Conservation (phyloP, 1,284 basidiomycete species). For the Moniliophthora roreri region DNA sequence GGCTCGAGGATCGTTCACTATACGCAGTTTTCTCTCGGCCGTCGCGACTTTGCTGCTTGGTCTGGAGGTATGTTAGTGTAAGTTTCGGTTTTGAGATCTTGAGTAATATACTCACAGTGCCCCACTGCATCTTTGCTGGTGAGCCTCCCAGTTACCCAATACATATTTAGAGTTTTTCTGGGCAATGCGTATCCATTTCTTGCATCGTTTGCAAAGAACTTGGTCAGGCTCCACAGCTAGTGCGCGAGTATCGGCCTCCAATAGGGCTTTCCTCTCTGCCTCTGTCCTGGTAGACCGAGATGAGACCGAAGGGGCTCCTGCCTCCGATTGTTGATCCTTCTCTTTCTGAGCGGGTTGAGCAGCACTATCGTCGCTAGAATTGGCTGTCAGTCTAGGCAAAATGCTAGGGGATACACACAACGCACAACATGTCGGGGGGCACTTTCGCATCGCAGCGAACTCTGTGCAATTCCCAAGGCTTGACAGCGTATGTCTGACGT, state of each 20-base stretch:
- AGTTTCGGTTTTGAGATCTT: conserved; percentile 4
- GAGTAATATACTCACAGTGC: conserved; percentile 33
- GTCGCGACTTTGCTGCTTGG: conserved; percentile 57
- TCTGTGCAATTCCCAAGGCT: conserved; percentile 58
- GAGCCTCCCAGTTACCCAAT: conserved; percentile 51
- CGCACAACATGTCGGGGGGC: conserved; percentile 8
- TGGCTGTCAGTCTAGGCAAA: no score
- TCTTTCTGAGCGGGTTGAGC: conserved; percentile 9
- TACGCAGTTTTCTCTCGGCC: conserved; percentile 54
- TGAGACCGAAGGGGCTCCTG: conserved; percentile 24
- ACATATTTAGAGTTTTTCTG: conserved; percentile 35
- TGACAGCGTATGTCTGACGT: conserved; percentile 52
- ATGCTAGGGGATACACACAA: no score
- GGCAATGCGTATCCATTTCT: conserved; percentile 58
- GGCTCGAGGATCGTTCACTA: conserved; percentile 62
- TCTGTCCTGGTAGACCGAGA: conserved; percentile 28
- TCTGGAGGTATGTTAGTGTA: conserved; percentile 25
- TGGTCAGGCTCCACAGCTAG: conserved; percentile 48
- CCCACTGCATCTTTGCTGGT: conserved; percentile 45
- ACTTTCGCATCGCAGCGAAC: conserved; percentile 47
- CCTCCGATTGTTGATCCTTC: conserved; percentile 24
- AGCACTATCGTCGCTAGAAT: background rate
- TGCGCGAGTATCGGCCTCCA: conserved; percentile 52
- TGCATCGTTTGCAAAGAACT: conserved; percentile 57
- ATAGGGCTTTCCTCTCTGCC: conserved; percentile 45